Evolutionary conservation across 306 rosid species (phyloP), one percentile per base, ranked within the genome.

Genomic region (Medicago lupulina): DNA sequence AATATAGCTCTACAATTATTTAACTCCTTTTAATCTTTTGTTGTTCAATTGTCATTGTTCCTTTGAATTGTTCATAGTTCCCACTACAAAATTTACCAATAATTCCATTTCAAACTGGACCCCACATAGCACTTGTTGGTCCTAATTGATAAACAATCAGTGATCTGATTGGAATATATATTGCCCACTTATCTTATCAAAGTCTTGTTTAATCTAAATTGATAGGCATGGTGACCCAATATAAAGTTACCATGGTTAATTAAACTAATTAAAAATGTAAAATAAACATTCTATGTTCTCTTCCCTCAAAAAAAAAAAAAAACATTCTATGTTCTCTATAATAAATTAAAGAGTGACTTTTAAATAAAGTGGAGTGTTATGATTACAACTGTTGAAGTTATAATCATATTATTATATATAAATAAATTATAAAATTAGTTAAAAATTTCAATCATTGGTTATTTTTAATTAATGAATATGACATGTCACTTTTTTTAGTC

Each of bases 71-170:
- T 78, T 66, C 70, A 50, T 12, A 64, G 44, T 70, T 66, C 65
- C 55, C 39, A 66, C 23, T n/a, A 39, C 28, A 0, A 19, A 2
- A 38, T 58, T 58, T 17, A 53, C 74, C 81, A 74, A 81, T 81
- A 79, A 81, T 78, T 65, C 76, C 5, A 41, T 62, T 51, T 43
- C 16, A 67, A 60, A 7, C 3, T 61, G 81, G 80, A 50, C 84
- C 87, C 88, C 75, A 69, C 83, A 41, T 46, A 70, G 77, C 86
- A 78, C 77, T 65, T 57, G 51, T 17, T 66, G 69, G 39, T 54
- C 70, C 6, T 36, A 23, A 81, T 43, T 58, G 14, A 25, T 46
- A 17, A 62, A 34, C 46, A 54, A 76, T 19, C 1, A 39, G 5
- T 59, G 38, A 21, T 19, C 14, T 47, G 14, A 64, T 65, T 8